These are phyloP conservation scores for Chaetomium sp. DNA, from an alignment of 2,329 filamentous ascomycete genomes.

Conservation along the genomic window DNA sequence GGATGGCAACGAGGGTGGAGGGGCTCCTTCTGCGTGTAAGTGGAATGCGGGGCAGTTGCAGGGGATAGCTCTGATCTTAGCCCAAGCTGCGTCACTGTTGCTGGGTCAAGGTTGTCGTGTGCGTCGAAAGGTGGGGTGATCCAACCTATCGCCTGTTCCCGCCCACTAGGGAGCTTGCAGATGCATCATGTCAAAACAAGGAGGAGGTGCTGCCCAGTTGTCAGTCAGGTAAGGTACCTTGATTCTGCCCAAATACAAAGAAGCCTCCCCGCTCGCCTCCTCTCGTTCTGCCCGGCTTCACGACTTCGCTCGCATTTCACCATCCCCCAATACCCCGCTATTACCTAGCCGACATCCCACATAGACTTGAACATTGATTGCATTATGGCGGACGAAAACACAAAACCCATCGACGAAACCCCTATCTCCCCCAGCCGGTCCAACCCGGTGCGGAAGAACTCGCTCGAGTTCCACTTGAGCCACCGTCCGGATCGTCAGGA, in stretches of 20 bases:
- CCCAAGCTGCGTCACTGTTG: slow-evolving; percentile 29
- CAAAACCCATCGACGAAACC: slow-evolving; percentile 53
- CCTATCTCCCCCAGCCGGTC: slow-evolving; percentile 60
- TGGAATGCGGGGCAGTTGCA: slow-evolving; percentile 18
- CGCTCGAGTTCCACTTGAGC: slow-evolving; percentile 71
- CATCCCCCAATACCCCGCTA: not conserved
- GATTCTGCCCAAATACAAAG: no score
- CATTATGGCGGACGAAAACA: slow-evolving; percentile 28
- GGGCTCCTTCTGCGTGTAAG: not conserved
- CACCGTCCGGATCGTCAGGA: slow-evolving; percentile 74
- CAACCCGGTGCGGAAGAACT: slow-evolving; percentile 60
- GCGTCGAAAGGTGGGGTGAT: slow-evolving; percentile 27
- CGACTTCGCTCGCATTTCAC: not conserved
- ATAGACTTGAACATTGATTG: slow-evolving; percentile 6
- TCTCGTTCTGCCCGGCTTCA: not conserved
- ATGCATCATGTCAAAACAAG: slow-evolving; percentile 15
- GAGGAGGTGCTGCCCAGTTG: not conserved
- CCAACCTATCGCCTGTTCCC: slow-evolving; percentile 26
- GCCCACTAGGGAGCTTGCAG: slow-evolving; percentile 16
- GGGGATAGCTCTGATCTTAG: not conserved
- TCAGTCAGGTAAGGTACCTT: not conserved
- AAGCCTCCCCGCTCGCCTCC: slow-evolving; percentile 9
- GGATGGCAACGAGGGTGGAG: not conserved
- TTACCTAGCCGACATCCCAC: not conserved
- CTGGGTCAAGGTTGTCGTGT: slow-evolving; percentile 14